Evolutionary conservation across 768 basidiomycete species (phyloP).

Genomic region (Auricularia cornea): DNA sequence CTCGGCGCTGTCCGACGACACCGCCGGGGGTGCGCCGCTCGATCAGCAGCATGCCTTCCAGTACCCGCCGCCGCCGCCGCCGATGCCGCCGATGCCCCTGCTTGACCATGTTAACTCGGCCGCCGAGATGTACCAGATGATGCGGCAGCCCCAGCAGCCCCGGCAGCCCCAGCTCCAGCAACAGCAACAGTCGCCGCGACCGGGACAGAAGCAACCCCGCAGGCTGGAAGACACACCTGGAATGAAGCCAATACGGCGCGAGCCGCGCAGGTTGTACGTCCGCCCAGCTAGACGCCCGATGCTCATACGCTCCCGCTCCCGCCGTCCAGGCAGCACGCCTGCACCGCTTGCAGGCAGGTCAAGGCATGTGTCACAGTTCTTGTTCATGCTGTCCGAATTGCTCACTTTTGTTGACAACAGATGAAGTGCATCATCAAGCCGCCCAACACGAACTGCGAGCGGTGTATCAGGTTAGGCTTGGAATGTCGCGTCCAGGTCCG

Average conservation of each 20-base stretch:
- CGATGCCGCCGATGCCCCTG: background rate
- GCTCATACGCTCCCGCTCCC: background rate
- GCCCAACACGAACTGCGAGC: background rate
- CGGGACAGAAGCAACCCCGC: background rate
- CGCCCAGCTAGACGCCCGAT: background rate
- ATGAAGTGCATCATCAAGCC: background rate
- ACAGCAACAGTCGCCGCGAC: background rate
- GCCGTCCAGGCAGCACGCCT: background rate
- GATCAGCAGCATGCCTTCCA: background rate
- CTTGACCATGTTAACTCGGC: no score
- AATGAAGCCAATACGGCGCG: background rate
- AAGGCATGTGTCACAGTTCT: background rate
- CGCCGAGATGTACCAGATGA: background rate
- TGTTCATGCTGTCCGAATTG: no score
- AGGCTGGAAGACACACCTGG: background rate
- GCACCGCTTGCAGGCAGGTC: background rate
- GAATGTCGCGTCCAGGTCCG: background rate
- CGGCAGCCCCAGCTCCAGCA: background rate
- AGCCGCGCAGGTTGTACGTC: background rate
- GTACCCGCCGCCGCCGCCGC: background rate
- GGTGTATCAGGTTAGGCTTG: background rate
- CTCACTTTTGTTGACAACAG: no score
- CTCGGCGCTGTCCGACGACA: background rate
- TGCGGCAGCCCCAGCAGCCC: background rate
- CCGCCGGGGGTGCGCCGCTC: background rate